Evolutionary conservation across 1,284 basidiomycete genomes (phyloP), one percentile per base, ranked within the genome.

Genomic region (Boletus nobilissimus): DNA sequence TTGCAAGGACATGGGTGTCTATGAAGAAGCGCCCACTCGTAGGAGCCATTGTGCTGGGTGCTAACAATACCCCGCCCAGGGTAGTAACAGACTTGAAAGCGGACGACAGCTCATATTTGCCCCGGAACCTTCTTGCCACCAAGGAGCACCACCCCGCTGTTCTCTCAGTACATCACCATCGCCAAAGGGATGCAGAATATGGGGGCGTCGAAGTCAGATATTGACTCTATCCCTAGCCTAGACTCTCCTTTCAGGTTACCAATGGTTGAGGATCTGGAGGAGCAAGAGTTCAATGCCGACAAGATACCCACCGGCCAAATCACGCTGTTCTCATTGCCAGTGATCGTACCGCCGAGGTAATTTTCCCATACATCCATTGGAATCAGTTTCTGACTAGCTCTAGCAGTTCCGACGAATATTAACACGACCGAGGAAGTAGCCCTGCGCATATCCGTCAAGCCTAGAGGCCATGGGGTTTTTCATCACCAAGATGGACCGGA

Each of bases 331-430:
- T 95, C 68, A 24, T 24, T 46, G 46, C 22, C 54, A 94, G 94
- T 1, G 91, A 94, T 80, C 88, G 94, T 34, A 94, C 94, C 60
- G 94, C 94, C 5, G 91, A 95, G 87, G 94, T 95, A 80, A 16
- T 13, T 24, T 38, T n/a, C 19, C 29, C 32, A 3, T 3, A 24
- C 29, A 26, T 18, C 2, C 63, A 26, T 34, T 5, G 22, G n/a
- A 57, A 63, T 46, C 13, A 3, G 32, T 34, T 16, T 46, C 57
- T 74, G 14, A 70, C 34, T 9, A 34, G 18, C 34, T 22, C 34
- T 43, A 96, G 95, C 94, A 94, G 93, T 87, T 96, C 5, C 88
- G 89, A 70, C 84, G 87, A 68, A 93, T 96, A 71, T 72, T 73
- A 19, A 76, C 77, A 87, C 93, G 16, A 80, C 90, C 94, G 81